Conservation (phyloP, 106 monocot genomes). For the Gastrodia elata region DNA sequence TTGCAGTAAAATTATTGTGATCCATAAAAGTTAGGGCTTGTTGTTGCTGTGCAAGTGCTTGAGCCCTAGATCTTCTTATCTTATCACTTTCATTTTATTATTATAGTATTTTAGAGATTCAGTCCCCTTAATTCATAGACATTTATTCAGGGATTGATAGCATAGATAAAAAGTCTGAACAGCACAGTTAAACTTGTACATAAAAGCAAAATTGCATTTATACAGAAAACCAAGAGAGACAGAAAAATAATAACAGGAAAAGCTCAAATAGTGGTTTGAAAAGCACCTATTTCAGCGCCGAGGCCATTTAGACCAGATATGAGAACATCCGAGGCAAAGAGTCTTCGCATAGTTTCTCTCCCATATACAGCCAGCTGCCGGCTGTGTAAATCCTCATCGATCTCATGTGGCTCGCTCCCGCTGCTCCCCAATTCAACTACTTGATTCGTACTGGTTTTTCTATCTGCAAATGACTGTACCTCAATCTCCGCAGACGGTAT, state of each 20-base stretch:
- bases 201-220: too few relatives aligned
- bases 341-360: constrained; percentile 55
- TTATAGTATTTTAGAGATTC: too few relatives aligned
- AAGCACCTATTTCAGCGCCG: constrained; percentile 55
- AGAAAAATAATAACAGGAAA: neutral
- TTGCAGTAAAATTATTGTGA: too few relatives aligned
- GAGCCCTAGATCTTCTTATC: too few relatives aligned
- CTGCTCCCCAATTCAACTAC: constrained; percentile 22
- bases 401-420: constrained; percentile 23
- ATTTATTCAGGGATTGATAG: too few relatives aligned
- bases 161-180: too few relatives aligned
- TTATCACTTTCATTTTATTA: too few relatives aligned
- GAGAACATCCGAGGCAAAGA: constrained; percentile 57
- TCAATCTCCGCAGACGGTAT: constrained; percentile 7
- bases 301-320: constrained; percentile 63
- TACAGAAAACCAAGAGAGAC: neutral
- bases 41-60: too few relatives aligned
- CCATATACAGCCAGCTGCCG: constrained; percentile 82
- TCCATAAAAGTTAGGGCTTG: too few relatives aligned
- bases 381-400: constrained; percentile 72
- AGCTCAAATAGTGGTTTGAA: neutral
- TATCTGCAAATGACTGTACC: constrained; percentile 6
- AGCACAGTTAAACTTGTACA: too few relatives aligned
- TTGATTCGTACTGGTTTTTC: constrained; percentile 2
- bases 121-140: too few relatives aligned